Percentiles rank a stretch among this genome's conserved stretches.
Conservation (phyloP, 176 grass and related monocot genomes). For the Bothriochloa decipiens region DNA sequence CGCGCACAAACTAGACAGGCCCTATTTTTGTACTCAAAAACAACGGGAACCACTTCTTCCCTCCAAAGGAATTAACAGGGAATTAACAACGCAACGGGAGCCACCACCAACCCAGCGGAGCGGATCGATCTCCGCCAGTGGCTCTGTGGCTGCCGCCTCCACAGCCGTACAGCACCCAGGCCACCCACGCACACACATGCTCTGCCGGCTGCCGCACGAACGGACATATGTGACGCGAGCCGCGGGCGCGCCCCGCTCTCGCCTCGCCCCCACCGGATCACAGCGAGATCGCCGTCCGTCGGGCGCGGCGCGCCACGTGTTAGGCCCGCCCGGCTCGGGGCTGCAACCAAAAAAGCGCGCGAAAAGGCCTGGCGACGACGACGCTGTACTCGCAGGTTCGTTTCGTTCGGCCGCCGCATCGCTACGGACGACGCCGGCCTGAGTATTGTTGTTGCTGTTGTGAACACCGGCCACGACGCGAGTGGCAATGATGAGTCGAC, state of each 20-base stretch:
- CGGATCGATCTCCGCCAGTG: background rate
- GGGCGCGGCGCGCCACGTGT: constrained; percentile 40
- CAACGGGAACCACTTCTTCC: background rate
- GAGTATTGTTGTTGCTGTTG: constrained; percentile 7
- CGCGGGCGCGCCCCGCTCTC: background rate
- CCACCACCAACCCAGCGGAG: background rate
- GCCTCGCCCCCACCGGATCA: background rate
- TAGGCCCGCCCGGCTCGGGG: constrained; percentile 4
- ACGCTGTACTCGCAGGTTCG: background rate
- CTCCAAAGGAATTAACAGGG: background rate
- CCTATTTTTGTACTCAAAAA: background rate
- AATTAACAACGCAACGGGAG: background rate
- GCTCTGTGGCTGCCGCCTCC: constrained; percentile 19
- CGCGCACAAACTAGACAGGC: too few relatives aligned
- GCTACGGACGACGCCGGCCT: background rate
- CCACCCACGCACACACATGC: constrained; percentile 45
- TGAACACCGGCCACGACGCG: background rate
- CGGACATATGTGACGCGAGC: constrained; percentile 44
- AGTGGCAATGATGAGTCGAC: background rate
- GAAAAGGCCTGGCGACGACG: background rate
- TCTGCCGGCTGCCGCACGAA: constrained; percentile 37
- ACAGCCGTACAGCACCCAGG: background rate
- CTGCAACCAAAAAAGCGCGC: background rate
- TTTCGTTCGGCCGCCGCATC: background rate
- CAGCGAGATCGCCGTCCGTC: constrained; percentile 18